Evolutionary conservation across 2,329 filamentous ascomycete species (phyloP), one percentile per base, ranked within the genome.

Genomic region (Chaetomium strumarium): DNA sequence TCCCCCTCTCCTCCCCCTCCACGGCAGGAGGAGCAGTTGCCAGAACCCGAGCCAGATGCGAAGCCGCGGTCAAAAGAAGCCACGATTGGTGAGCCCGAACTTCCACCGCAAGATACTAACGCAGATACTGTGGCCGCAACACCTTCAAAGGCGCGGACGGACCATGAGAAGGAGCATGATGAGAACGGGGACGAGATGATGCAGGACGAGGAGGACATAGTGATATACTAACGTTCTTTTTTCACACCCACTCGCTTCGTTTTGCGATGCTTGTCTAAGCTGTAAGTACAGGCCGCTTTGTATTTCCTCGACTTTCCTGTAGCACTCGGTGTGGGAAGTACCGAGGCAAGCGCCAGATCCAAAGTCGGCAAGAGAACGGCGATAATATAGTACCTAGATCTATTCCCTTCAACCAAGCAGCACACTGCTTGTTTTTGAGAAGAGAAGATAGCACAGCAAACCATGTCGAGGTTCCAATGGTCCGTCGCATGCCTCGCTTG

Each of bases 151-250:
- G 33, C 29, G 38, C 49, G 31, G 34, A 43, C 7, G 5, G 2
- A 50, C 41, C 65, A 66, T 46, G 69, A 72, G 52, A 74, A 69
- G 63, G 75, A 74, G 53, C 66, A 78, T 60, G 78, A 86, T 55
- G 86, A 91, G 63, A 84, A 90, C 46, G 86, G 83, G 49, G 88
- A 91, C 63, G 84, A 92, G 52, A 77, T 95, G 59, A 83, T 93
- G 49, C 87, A 90, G 68, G 88, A 86, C 50, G 88, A 90, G 55
- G 90, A 96, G 72, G 90, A 96, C 64, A 90, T 86, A 62, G 89
- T 96, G 49, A 92, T 95, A 55, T 96, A 96, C 73, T 96, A 73
- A 60, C 53, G 7, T 17, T 30, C 20, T 14, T 33, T 16, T 31
- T 37, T n/a, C n/a, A n/a, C 19, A 11, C 30, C 13, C 24, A 17